phyloP scores from a whole-genome alignment of 2,329 filamentous ascomycete genomes.

The Exserohilum rostratum region DNA sequence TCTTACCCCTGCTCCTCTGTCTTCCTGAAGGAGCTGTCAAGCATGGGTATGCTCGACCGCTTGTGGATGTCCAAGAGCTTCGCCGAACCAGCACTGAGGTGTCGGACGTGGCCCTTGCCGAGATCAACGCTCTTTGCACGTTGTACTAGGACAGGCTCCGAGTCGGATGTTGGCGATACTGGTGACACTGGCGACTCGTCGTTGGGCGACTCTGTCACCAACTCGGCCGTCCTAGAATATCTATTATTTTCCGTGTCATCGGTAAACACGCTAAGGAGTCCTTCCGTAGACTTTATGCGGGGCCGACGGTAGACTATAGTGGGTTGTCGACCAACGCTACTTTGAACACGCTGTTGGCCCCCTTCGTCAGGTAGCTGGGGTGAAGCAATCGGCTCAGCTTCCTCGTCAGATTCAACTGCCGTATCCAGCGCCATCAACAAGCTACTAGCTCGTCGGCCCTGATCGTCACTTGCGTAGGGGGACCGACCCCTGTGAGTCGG shows the following conservation, averaged over 20 bases:
- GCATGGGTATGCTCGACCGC: slow-evolving; percentile 41
- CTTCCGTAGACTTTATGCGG: slow-evolving; percentile 67
- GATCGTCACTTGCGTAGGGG: slow-evolving; percentile 31
- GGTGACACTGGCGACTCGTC: slow-evolving; percentile 42
- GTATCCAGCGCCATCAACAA: slow-evolving; percentile 50
- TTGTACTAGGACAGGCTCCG: slow-evolving; percentile 52
- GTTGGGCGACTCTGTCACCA: slow-evolving; percentile 37
- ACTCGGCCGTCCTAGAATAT: slow-evolving; percentile 39
- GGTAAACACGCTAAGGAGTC: slow-evolving; percentile 60
- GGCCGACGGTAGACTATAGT: slow-evolving; percentile 67
- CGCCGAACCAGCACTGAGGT: slow-evolving; percentile 79
- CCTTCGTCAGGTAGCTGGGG: slow-evolving; percentile 32
- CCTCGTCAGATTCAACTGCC: slow-evolving; percentile 52
- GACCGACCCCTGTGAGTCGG: slow-evolving; percentile 52
- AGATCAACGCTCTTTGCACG: slow-evolving; percentile 75
- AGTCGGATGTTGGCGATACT: slow-evolving; percentile 37
- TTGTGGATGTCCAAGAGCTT: slow-evolving; percentile 69
- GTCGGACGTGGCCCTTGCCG: slow-evolving; percentile 68
- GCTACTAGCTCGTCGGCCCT: slow-evolving; percentile 51
- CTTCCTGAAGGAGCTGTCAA: slow-evolving; percentile 33
- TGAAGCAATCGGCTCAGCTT: slow-evolving; percentile 28
- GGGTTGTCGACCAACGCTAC: slow-evolving; percentile 61
- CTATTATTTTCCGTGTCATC: slow-evolving; percentile 40
- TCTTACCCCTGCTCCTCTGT: slow-evolving; percentile 30
- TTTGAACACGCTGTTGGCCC: slow-evolving; percentile 55